Evolutionary conservation across 2,329 filamentous ascomycete species (phyloP).

Genomic region (Kalaharituber pfeilii): DNA sequence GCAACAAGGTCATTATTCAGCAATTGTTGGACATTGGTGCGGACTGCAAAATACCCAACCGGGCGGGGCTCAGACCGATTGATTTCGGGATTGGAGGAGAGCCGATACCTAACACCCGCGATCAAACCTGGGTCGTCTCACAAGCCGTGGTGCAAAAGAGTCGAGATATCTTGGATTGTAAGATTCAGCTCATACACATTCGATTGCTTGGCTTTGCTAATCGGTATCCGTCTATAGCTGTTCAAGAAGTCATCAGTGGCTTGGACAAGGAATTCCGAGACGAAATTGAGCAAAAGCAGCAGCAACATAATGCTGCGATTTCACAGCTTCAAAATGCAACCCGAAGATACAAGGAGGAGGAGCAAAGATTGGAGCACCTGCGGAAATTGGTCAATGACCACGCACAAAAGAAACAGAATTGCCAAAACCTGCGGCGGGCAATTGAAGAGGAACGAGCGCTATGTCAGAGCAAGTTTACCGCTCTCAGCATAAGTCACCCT

Average conservation of each 20-base stretch:
- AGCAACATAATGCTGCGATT: constrained; percentile 66
- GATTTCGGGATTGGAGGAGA: constrained; percentile 84
- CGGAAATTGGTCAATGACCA: constrained; percentile 49
- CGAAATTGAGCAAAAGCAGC: constrained; percentile 69
- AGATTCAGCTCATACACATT: constrained; percentile 28
- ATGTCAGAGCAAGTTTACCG: neutral
- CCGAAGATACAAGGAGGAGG: constrained; percentile 57
- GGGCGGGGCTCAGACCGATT: constrained; percentile 71
- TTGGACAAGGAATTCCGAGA: constrained; percentile 63
- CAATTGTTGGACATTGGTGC: constrained; percentile 90
- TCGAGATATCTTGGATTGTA: constrained; percentile 62
- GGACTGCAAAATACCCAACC: constrained; percentile 79
- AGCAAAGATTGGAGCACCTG: constrained; percentile 53
- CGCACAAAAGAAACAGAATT: constrained; percentile 47
- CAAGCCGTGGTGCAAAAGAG: constrained; percentile 53
- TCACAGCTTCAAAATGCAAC: constrained; percentile 64
- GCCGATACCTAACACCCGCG: constrained; percentile 33
- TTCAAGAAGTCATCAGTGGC: constrained; percentile 64
- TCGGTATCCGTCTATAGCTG: constrained; percentile 36
- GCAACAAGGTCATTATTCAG: constrained; percentile 88
- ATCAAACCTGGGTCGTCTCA: constrained; percentile 32
- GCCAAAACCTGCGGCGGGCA: constrained; percentile 55
- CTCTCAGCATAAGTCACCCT: neutral
- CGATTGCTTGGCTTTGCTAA: constrained; percentile 26
- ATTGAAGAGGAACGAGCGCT: constrained; percentile 48